A percentile compares a stretch with the other conserved stretches of the same genome.
Evolutionary conservation across 768 basidiomycete genomes (phyloP).

Genomic region (Scleroderma bovista): DNA sequence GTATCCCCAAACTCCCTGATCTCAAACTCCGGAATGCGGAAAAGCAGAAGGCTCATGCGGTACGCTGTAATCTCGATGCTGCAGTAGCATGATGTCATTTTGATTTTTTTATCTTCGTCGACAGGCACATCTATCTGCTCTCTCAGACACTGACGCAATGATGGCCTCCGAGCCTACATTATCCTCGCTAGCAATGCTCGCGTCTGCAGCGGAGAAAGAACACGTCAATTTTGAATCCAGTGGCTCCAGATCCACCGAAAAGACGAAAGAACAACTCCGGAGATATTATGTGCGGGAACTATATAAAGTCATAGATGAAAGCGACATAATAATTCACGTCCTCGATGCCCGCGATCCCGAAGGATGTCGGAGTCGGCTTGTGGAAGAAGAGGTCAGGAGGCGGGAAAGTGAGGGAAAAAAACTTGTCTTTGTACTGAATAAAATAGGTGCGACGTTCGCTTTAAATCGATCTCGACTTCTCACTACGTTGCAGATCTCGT

Average conservation of each 20-base stretch:
- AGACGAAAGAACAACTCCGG: constrained; percentile 65
- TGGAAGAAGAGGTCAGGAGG: constrained; percentile 89
- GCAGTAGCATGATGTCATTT: not conserved
- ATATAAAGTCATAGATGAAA: constrained; percentile 89
- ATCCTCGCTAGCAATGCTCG: constrained; percentile 51
- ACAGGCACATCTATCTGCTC: constrained; percentile 26
- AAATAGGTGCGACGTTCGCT: constrained; percentile 66
- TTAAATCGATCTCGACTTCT: not conserved
- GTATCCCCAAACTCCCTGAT: constrained; percentile 76
- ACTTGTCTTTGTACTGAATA: constrained; percentile 92
- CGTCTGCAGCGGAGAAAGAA: constrained; percentile 27
- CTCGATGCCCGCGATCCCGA: constrained; percentile 95
- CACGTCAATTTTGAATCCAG: constrained; percentile 13
- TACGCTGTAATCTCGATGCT: constrained; percentile 22
- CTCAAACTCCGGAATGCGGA: constrained; percentile 56
- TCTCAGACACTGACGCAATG: constrained; percentile 44
- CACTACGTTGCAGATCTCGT: constrained; percentile 63
- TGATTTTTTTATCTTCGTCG: not conserved
- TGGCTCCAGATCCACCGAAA: constrained; percentile 30
- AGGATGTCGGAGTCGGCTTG: constrained; percentile 84
- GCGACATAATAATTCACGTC: constrained; percentile 85
- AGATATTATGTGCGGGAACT: constrained; percentile 73
- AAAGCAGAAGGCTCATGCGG: constrained; percentile 40
- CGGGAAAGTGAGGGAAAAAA: constrained; percentile 87
- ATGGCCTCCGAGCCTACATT: constrained; percentile 76